phyloP scores from a whole-genome alignment of 2,329 filamentous ascomycete genomes.

The Penicillium paneum region DNA sequence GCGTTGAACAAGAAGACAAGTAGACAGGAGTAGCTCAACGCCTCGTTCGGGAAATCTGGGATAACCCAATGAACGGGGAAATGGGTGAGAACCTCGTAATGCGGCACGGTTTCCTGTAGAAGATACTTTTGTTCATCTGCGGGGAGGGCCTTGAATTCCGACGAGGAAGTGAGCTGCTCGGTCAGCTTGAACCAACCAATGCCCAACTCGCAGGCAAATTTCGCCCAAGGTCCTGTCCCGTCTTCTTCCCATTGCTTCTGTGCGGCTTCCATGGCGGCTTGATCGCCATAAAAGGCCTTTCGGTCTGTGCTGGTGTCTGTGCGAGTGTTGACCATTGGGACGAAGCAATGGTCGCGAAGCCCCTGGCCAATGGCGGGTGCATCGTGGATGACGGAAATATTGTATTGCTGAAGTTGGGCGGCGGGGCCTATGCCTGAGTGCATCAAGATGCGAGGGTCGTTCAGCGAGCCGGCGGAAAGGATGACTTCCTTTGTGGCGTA shows the following conservation, averaged over 20 bases:
- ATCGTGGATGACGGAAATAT: conserved; percentile 15
- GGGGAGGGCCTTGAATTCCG: conserved; percentile 54
- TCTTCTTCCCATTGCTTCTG: conserved; percentile 47
- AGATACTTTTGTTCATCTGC: conserved; percentile 46
- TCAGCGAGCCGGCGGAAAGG: conserved; percentile 17
- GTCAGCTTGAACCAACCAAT: conserved; percentile 45
- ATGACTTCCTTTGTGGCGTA: conserved; percentile 17
- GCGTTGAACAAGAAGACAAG: conserved; percentile 54
- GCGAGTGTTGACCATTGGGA: conserved; percentile 10
- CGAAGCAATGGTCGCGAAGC: conserved; percentile 20
- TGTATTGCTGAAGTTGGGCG: conserved; percentile 7
- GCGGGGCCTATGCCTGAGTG: conserved; percentile 15
- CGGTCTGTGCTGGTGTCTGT: conserved; percentile 5
- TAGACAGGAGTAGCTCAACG: conserved; percentile 46
- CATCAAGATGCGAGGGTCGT: conserved; percentile 15
- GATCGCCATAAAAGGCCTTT: conserved; percentile 9
- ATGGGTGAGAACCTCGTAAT: conserved; percentile 55
- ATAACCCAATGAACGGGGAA: conserved; percentile 46
- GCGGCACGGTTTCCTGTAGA: conserved; percentile 52
- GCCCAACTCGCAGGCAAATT: conserved; percentile 30
- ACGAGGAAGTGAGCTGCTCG: conserved; percentile 37
- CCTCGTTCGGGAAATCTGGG: conserved; percentile 36
- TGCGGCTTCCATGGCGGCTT: conserved; percentile 16
- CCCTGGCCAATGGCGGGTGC: conserved; percentile 21
- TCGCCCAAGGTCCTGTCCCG: conserved; percentile 39